Evolutionary conservation across 345 rosid species (phyloP).

Genomic region (Noccaea bulbosa): DNA sequence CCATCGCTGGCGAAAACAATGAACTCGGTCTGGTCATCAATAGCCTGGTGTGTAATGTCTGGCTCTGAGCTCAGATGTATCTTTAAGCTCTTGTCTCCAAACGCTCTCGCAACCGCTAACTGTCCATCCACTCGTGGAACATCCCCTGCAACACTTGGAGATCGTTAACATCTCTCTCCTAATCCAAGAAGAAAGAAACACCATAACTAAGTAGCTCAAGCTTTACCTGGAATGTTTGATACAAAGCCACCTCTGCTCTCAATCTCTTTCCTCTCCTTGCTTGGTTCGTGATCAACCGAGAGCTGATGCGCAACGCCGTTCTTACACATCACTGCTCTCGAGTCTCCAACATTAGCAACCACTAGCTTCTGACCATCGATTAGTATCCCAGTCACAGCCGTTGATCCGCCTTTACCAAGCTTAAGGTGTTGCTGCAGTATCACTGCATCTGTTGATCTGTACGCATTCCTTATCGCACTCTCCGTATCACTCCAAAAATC

Average conservation of each 20-base stretch:
- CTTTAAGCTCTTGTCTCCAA: slow-evolving; percentile 84
- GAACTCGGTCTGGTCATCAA: slow-evolving; percentile 57
- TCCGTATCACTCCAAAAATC: slow-evolving; percentile 76
- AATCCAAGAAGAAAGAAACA: not conserved
- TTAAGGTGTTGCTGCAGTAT: slow-evolving; percentile 57
- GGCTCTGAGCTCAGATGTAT: slow-evolving; percentile 89
- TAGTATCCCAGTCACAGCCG: slow-evolving; percentile 86
- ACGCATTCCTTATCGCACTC: slow-evolving; percentile 73
- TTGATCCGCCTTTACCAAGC: slow-evolving; percentile 90
- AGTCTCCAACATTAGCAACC: slow-evolving; percentile 91
- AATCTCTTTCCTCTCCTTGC: slow-evolving; percentile 62
- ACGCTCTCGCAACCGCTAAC: slow-evolving; percentile 90
- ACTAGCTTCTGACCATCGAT: slow-evolving; percentile 72
- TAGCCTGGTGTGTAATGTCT: slow-evolving; percentile 46
- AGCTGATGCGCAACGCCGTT: slow-evolving; percentile 71
- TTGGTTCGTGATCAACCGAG: slow-evolving; percentile 88
- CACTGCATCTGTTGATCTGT: slow-evolving; percentile 62
- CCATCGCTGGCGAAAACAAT: slow-evolving; percentile 90
- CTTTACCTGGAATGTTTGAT: slow-evolving; percentile 76
- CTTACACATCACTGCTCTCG: slow-evolving; percentile 77
- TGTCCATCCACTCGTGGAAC: slow-evolving; percentile 93
- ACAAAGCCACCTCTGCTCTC: slow-evolving; percentile 88
- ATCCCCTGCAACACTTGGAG: slow-evolving; percentile 56
- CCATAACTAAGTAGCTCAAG: not conserved
- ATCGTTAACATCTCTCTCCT: not conserved